Evolutionary conservation across 768 basidiomycete species (phyloP), one percentile per base, ranked within the genome.

Genomic region (Pleurotus djamor): DNA sequence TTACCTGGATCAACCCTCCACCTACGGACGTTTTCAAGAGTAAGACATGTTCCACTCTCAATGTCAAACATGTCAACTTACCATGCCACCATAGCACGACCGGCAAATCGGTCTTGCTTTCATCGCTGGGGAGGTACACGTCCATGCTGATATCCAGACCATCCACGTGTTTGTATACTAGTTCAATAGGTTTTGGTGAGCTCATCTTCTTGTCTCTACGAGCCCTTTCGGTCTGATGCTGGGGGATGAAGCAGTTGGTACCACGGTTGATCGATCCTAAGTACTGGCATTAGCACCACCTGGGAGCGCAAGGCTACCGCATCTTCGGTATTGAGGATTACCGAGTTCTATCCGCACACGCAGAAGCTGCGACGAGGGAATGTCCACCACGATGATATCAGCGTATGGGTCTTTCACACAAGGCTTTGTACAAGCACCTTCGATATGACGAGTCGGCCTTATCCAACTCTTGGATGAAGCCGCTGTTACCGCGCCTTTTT

Each of bases 61-160:
- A 7, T 47, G 45, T 9, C 2, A 9, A 14, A 33, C 28, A 33
- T 9, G 34, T 50, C 49, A 12, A 55, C 54, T 38, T n/a, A 58
- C 57, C 57, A 34, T 58, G 57, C 57, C 57, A 58, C 57, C 57
- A 58, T 38, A 58, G 37, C 10, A 58, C 21, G 33, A 58, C 57
- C 14, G 57, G 57, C 32, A 49, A n/a, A 16, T 17, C 33, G n/a
- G 35, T 58, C 1, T 17, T 48, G 17, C 0, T 48, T 6, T 28
- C 21, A 32, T 49, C 48, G 6, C 17, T 17, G 32, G 57, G 57
- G 4, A 58, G 33, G 38, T 48, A 58, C 16, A 58, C 47, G 34
- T 58, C 57, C 57, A 58, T 58, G 14, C 33, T 48, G 13, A 58
- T 35, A n/a, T 58, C 57, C 10, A 58, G 47, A 16, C 57, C 57